Conservation (phyloP, 78 protist genomes). For the Diacronema lutheri region DNA sequence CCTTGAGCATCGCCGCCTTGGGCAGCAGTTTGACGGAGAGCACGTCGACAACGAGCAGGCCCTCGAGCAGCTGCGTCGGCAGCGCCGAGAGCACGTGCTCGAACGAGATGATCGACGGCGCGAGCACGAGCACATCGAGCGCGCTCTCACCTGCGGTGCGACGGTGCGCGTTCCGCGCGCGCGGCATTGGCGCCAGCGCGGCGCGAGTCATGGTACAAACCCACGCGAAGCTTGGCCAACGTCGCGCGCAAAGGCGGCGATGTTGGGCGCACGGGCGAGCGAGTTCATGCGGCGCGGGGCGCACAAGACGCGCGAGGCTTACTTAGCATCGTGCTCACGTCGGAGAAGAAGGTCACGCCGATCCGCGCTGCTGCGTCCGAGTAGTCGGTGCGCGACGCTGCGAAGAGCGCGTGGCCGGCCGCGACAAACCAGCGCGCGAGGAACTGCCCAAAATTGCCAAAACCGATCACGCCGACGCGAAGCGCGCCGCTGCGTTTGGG, state of each 20-base stretch:
- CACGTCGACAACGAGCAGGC: conserved; percentile 28
- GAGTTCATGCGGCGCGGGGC: no score
- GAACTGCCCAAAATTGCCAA: conserved; percentile 27
- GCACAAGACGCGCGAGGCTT: no score
- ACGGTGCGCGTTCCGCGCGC: no score
- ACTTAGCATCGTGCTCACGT: neutral
- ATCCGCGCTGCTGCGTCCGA: neutral
- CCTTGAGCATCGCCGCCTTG: neutral
- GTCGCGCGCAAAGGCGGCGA: no score
- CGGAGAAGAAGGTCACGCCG: neutral
- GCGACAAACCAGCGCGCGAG: neutral
- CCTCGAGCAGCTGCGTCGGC: neutral
- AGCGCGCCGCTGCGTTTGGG: no score
- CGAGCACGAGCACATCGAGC: neutral
- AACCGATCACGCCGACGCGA: conserved; percentile 23
- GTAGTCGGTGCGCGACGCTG: conserved; percentile 5
- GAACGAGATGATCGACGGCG: conserved; percentile 14
- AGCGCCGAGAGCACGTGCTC: neutral
- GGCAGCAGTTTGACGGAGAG: conserved; percentile 14
- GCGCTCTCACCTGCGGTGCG: neutral
- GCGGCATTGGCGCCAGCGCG: neutral
- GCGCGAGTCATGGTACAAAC: no score
- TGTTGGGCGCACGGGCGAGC: no score
- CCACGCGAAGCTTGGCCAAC: no score
- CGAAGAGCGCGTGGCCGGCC: neutral